Evolutionary conservation across 106 monocot genomes (phyloP), one percentile per base, ranked within the genome.

Genomic region (Iris macrosiphon): DNA sequence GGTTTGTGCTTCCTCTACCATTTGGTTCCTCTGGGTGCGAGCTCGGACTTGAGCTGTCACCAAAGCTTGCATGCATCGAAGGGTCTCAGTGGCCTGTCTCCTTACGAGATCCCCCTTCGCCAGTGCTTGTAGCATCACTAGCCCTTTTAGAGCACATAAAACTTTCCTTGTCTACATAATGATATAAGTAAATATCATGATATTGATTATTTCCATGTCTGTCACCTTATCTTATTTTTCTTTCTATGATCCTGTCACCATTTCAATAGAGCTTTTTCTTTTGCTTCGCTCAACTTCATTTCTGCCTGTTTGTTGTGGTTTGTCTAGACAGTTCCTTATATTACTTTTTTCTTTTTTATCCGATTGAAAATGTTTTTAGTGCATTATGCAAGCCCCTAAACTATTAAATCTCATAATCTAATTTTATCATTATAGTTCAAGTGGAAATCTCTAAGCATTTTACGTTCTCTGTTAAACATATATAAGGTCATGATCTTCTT

Each of bases 81-180:
- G 67, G 2, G 76, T 69, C 28, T 65, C 64, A 35, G 67, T 48
- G 13, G 72, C 81, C 59, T 82, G 79, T 52, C 49, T 75, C 60
- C 88, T 78, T 19, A 83, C 72, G 42, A 88, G 67, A 49, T 88
- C 56, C 4, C 88, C 83, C 59, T 83, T 79, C 22, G 79, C 72
- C 49, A 88, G 52, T 53, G 88, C 82, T 51, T 88, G 88, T 44
- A 88, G 66, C 45, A 66, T 83, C 15, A 88, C 88, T 15, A 88
- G 34, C 14, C 82, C 88, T 69, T 65, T 79, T 33, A 88, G 45
- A 17, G 83, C 88, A 39, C 69, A 53, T 37, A 83, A 39, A 49
- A 83, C 88, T 68, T 75, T 88, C 34, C 75, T 71, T 59, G 88
- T 79, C 88, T 88, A 67, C 60, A 68, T 6, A 15, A 37, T 7